Evolutionary conservation across 108 stramenopile genomes (phyloP).

Genomic region (Fistulifera pelliculosa): DNA sequence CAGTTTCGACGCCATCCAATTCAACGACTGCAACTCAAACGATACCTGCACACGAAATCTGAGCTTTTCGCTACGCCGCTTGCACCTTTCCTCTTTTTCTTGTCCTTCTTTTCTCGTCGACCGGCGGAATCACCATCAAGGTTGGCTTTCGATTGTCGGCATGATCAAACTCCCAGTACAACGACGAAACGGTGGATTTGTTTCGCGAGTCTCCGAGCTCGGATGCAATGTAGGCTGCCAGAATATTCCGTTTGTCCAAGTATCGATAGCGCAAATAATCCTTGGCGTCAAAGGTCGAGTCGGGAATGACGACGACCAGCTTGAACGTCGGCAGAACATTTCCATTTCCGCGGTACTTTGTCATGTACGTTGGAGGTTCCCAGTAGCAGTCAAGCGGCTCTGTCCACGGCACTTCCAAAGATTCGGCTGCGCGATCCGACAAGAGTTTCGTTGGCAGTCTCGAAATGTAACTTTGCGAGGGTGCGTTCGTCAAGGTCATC

Average conservation of each 20-base stretch:
- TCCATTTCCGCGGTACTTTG: conserved; percentile 63
- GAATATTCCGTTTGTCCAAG: conserved; percentile 19
- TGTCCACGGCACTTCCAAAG: too few species aligned
- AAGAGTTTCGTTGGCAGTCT: conserved; percentile 3
- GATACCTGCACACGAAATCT: conserved; percentile 66
- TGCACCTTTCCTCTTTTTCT: conserved; percentile 7
- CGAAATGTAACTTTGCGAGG: not conserved
- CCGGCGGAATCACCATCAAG: conserved; percentile 36
- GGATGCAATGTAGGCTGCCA: too few species aligned
- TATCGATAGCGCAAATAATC: conserved; percentile 71
- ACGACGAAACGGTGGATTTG: conserved; percentile 24
- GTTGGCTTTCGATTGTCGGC: conserved; percentile 36
- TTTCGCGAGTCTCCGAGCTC: conserved; percentile 36
- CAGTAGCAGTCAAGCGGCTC: conserved; percentile 1
- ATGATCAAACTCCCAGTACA: conserved; percentile 31
- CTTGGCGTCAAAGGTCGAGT: conserved; percentile 40
- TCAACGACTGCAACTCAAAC: conserved; percentile 55
- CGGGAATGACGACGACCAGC: conserved; percentile 42
- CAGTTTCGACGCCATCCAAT: conserved; percentile 61
- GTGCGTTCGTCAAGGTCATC: not conserved
- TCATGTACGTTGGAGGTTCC: conserved; percentile 13
- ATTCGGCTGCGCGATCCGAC: too few species aligned
- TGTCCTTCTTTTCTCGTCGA: conserved; percentile 27
- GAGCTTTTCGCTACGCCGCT: conserved; percentile 9
- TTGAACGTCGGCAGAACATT: conserved; percentile 61